These are phyloP conservation scores for Cyphellophora attinorum DNA, from an alignment of 2,329 filamentous ascomycete genomes.

Conservation along the genomic window DNA sequence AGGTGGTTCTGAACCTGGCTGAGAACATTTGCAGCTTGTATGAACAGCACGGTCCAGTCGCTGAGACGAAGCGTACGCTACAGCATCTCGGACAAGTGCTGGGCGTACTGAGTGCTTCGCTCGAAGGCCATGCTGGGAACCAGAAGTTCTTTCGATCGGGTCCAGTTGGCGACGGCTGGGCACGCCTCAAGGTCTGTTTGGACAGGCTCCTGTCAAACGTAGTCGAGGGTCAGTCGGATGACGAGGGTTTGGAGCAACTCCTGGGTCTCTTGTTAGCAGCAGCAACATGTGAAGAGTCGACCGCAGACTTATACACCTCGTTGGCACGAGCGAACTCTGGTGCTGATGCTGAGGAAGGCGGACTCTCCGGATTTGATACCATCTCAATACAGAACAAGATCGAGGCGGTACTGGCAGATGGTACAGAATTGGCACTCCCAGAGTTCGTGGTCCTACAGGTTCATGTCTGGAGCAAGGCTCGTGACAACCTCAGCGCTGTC, in stretches of 20 bases:
- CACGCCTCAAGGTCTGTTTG: conserved; percentile 51
- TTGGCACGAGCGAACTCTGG: conserved; percentile 6
- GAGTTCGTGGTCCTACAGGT: conserved; percentile 18
- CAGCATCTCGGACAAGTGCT: conserved; percentile 50
- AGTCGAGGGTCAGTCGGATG: conserved; percentile 55
- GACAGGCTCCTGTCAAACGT: conserved; percentile 38
- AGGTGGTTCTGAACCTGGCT: conserved; percentile 59
- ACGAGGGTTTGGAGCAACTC: conserved; percentile 57
- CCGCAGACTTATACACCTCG: conserved; percentile 52
- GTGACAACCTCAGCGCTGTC: background rate
- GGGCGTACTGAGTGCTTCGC: conserved; percentile 60
- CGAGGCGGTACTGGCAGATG: conserved; percentile 11
- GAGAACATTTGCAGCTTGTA: conserved; percentile 67
- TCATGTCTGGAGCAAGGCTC: conserved; percentile 12
- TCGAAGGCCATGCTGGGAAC: conserved; percentile 76
- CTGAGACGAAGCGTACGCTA: conserved; percentile 42
- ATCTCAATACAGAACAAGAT: conserved; percentile 6
- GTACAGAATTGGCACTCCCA: conserved; percentile 16
- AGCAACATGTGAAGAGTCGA: conserved; percentile 65
- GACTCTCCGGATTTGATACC: conserved; percentile 4
- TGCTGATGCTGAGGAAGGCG: conserved; percentile 5
- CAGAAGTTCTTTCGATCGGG: conserved; percentile 72
- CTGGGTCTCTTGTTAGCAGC: conserved; percentile 78
- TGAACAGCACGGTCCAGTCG: conserved; percentile 34
- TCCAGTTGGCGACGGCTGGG: conserved; percentile 69